These are phyloP conservation scores for Mallotus repandus DNA, from an alignment of 441 rosid genomes.

Conservation along the genomic window DNA sequence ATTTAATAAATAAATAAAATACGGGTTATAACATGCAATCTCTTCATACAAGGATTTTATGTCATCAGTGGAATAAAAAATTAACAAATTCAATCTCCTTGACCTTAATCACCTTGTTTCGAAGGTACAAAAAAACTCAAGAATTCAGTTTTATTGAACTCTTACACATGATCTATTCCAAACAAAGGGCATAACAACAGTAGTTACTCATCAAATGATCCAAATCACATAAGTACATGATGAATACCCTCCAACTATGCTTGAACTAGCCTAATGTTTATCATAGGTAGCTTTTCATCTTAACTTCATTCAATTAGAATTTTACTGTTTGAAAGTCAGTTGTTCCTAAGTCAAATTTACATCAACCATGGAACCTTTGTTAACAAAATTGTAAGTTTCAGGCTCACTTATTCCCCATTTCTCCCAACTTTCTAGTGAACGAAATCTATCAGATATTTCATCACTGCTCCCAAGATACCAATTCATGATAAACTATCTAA, in stretches of 20 bases:
- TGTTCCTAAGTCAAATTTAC: constrained; percentile 11
- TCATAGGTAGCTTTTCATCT: constrained; percentile 24
- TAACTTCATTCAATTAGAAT: constrained; percentile 31
- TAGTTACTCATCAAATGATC: no score
- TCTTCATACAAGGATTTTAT: no score
- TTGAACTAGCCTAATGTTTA: constrained; percentile 28
- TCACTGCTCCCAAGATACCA: constrained; percentile 42
- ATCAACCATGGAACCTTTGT: constrained; percentile 32
- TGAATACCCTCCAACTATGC: constrained; percentile 27
- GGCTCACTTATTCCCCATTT: constrained; percentile 47
- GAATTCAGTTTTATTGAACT: no score
- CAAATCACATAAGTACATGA: no score
- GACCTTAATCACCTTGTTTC: no score
- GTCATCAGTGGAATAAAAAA: no score
- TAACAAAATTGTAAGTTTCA: constrained; percentile 30
- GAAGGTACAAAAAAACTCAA: no score
- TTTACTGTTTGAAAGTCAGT: constrained; percentile 26
- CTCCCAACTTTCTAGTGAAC: constrained; percentile 55
- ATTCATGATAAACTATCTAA: constrained; percentile 42
- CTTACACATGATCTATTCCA: no score
- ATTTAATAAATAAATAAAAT: no score
- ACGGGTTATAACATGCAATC: no score
- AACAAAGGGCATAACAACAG: no score
- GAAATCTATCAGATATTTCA: constrained; percentile 44
- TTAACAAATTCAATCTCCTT: no score